These are phyloP conservation scores for Ottelia alismoides DNA, from an alignment of 106 monocot species.

Conservation along the genomic window DNA sequence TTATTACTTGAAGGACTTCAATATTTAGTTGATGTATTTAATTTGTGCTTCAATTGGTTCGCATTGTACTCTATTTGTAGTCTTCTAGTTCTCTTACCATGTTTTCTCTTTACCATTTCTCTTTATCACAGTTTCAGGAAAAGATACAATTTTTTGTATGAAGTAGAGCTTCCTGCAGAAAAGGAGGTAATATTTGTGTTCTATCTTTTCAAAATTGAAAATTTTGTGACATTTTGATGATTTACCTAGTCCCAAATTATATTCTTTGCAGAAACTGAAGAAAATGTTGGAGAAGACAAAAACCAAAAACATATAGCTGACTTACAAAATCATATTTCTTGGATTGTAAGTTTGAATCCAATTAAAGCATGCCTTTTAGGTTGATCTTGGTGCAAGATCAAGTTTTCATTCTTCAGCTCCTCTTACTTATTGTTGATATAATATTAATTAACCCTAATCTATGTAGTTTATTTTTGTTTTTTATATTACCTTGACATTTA, in stretches of 20 bases:
- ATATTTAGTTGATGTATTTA: too few species aligned
- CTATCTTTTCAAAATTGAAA: neutral
- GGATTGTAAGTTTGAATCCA: conserved; percentile 97
- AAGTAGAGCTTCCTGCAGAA: conserved; percentile 73
- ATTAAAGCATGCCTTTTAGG: too few species aligned
- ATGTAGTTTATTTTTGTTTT: too few species aligned
- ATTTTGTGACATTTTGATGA: conserved; percentile 2
- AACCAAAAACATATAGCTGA: conserved; percentile 39
- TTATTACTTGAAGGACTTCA: too few species aligned
- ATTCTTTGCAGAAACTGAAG: conserved; percentile 47
- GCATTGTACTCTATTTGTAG: too few species aligned
- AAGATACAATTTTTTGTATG: conserved; percentile 72
- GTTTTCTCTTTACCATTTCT: neutral
- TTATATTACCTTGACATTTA: too few species aligned
- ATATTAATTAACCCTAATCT: too few species aligned
- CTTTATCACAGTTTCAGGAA: conserved; percentile 48
- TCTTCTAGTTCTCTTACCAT: too few species aligned
- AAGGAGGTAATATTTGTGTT: conserved; percentile 40
- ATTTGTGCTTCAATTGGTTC: too few species aligned
- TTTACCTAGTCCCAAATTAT: neutral
- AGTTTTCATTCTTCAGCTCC: too few species aligned
- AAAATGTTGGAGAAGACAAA: conserved; percentile 58
- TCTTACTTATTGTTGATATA: too few species aligned
- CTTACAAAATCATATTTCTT: conserved; percentile 49
- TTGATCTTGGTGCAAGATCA: too few species aligned